Conservation (phyloP, 352 stramenopile species). For the Blastocystis sp. region DNA sequence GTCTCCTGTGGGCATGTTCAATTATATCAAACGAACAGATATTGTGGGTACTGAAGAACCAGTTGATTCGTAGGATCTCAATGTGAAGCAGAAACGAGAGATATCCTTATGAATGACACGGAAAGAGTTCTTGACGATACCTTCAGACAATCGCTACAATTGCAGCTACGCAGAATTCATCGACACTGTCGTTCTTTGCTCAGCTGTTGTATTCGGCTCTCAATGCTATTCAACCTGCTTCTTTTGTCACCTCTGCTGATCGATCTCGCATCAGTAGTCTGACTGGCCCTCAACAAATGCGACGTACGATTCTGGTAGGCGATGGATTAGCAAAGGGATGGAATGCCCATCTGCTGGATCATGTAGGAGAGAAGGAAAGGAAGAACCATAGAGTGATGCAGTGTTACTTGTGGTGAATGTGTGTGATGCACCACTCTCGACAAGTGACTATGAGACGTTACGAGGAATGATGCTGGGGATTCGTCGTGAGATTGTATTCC, state of each 20-base stretch:
- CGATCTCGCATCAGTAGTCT: slow-evolving; percentile 14
- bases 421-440: slow-evolving; percentile 25
- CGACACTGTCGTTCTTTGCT: background rate
- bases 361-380: background rate
- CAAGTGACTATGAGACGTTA: background rate
- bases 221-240: slow-evolving; percentile 33
- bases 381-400: slow-evolving; percentile 9
- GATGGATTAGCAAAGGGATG: background rate
- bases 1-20: slow-evolving; percentile 1
- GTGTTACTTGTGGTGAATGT: slow-evolving; percentile 57
- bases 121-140: background rate
- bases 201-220: slow-evolving; percentile 28
- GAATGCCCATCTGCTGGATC: slow-evolving; percentile 23
- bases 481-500: slow-evolving; percentile 55
- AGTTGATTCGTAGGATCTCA: background rate
- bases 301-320: slow-evolving; percentile 19
- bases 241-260: slow-evolving; percentile 13
- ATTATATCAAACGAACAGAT: slow-evolving; percentile 8
- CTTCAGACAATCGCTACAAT: slow-evolving; percentile 25
- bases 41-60: background rate
- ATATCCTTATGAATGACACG: background rate
- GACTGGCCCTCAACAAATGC: background rate
- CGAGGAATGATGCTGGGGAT: slow-evolving; percentile 19
- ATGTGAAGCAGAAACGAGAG: slow-evolving; percentile 14
- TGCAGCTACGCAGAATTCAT: slow-evolving; percentile 40